Percentiles rank a stretch among this genome's conserved stretches.
Conservation (phyloP, 345 rosid genomes). For the Melastoma malabathricum region DNA sequence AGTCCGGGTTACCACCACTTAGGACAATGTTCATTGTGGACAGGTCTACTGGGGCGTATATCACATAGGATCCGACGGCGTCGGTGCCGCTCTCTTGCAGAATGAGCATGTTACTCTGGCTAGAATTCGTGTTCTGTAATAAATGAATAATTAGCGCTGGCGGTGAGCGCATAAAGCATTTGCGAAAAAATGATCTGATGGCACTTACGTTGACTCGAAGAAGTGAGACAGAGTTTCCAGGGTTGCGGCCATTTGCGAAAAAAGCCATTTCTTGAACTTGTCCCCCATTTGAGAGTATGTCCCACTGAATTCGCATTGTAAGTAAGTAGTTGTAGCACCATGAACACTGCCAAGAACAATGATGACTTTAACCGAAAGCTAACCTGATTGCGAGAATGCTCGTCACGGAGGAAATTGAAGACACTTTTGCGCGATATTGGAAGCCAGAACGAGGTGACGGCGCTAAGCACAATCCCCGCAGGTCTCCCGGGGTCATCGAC, state of each 20-base stretch:
- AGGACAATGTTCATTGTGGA: conserved; percentile 77
- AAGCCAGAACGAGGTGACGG: conserved; percentile 93
- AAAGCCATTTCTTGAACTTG: conserved; percentile 93
- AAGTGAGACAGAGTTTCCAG: conserved; percentile 76
- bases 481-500: conserved; percentile 97
- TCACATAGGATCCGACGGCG: conserved; percentile 77
- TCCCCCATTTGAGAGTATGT: conserved; percentile 92
- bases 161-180: background rate
- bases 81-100: conserved; percentile 91
- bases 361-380: background rate
- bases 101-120: conserved; percentile 96
- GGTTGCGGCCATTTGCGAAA: conserved; percentile 83
- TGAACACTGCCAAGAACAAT: no score
- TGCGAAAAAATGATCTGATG: no score
- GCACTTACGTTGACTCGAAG: conserved; percentile 72
- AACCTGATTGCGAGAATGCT: conserved; percentile 83
- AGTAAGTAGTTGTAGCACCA: conserved; percentile 1
- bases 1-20: conserved; percentile 89
- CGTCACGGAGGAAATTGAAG: conserved; percentile 70
- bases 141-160: background rate
- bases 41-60: conserved; percentile 89
- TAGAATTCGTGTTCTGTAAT: conserved; percentile 76
- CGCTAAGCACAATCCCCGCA: conserved; percentile 85
- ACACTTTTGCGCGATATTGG: conserved; percentile 57
- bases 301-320: conserved; percentile 48